Conservation (phyloP, 805 yeast species). For the Pichia scutulata region DNA sequence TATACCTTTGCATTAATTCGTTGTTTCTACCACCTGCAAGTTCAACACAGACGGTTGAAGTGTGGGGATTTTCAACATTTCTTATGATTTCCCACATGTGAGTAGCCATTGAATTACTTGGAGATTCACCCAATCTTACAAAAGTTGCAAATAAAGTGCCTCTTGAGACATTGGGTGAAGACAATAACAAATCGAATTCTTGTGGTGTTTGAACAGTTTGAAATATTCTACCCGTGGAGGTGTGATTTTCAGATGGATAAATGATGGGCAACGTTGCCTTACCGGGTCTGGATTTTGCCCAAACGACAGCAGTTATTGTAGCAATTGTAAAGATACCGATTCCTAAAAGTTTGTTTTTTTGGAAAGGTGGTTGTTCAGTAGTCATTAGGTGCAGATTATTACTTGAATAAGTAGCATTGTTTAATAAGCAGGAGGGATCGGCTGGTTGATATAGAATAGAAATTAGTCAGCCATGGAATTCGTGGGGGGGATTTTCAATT, state of each 20-base stretch:
- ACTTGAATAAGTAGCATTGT: no score
- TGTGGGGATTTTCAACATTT: neutral
- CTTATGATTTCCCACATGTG: slow-evolving; percentile 36
- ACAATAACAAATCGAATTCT: slow-evolving; percentile 50
- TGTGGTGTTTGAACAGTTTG: slow-evolving; percentile 46
- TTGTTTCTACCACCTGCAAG: slow-evolving; percentile 30
- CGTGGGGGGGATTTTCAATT: no score
- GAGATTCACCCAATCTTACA: slow-evolving; percentile 56
- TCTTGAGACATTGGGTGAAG: slow-evolving; percentile 5
- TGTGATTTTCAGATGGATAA: slow-evolving; percentile 29
- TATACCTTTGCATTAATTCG: slow-evolving; percentile 50
- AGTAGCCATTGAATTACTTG: slow-evolving; percentile 55
- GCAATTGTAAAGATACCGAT: slow-evolving; percentile 6
- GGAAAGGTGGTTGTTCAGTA: neutral
- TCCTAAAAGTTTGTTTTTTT: slow-evolving; percentile 2
- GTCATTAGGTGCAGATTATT: neutral
- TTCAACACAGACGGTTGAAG: slow-evolving; percentile 12
- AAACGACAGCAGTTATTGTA: slow-evolving; percentile 1
- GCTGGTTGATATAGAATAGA: no score
- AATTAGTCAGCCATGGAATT: slow-evolving; percentile 6
- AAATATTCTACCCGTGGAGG: slow-evolving; percentile 34
- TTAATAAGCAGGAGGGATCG: no score
- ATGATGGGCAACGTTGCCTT: slow-evolving; percentile 5
- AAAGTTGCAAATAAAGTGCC: slow-evolving; percentile 30
- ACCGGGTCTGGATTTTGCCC: slow-evolving; percentile 2